Evolutionary conservation across 768 basidiomycete genomes (phyloP), one percentile per base, ranked within the genome.

Genomic region (Pisolithus sp.): DNA sequence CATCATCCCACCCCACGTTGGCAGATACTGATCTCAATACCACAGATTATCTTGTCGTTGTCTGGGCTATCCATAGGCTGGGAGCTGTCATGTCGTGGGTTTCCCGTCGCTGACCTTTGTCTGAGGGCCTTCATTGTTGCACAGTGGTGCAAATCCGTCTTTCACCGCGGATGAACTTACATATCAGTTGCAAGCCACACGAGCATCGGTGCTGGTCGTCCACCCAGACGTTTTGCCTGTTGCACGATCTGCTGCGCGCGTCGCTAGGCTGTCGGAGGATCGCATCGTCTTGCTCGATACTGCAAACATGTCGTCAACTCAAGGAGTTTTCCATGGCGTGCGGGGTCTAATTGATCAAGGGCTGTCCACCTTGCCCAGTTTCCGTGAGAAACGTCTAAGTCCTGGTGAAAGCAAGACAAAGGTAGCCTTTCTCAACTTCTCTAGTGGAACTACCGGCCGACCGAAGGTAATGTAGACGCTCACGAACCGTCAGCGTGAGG

Each of bases 381-480:
- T 78, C 53, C 66, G 65, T 5, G 85, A 87, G 62, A 71, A 76
- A 26, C 72, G 57, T 34, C 65, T 89, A 39, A 62, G 53, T 3
- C 73, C 74, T 0, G 82, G 83, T 2, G 86, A 89, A 66, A 84
- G 71, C 17, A 85, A 73, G 65, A 82, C 76, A 10, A 89, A 85
- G 61, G 61, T 88, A 13, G 86, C 87, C 0, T 80, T 87, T 54
- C 67, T 87, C 24, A 81, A 76, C 60, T 88, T 88, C 61, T 87
- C 85, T 0, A 86, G 85, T 20, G 84, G 84, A 21, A 89, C 86
- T 0, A 89, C 87, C 2, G 86, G 87, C 0, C 79, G 72, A 53
- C 86, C 87, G 0, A 86, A 89, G 78, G 83, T 81, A 48, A n/a
- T 54, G 21, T 21, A 24, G 36, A 47, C 10, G 12, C 9, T 20